Conservation (phyloP, 192 early-diverging fungal genomes). For the Mortierella antarctica region DNA sequence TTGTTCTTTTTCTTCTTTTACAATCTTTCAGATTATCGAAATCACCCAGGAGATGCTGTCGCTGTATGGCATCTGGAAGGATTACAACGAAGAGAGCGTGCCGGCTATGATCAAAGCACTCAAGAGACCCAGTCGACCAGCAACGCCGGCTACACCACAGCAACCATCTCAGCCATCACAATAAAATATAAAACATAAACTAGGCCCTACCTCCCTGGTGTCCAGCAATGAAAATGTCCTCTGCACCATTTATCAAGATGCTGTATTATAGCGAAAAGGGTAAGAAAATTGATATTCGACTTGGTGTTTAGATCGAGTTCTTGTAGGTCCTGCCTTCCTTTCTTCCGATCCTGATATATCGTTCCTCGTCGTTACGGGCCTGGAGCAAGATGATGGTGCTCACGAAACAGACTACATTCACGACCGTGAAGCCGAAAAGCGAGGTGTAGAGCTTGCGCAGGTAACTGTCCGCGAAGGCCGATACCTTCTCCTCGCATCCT, state of each 20-base stretch:
- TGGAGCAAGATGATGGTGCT: conserved; percentile 53
- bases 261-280: not conserved
- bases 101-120: conserved; percentile 58
- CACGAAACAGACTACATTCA: conserved; percentile 51
- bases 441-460: conserved; percentile 53
- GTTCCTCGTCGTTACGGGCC: conserved; percentile 56
- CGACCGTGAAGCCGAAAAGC: conserved; percentile 53
- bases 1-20: conserved; percentile 4
- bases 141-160: conserved; percentile 15
- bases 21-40: conserved; percentile 65
- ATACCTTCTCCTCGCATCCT: conserved; percentile 48
- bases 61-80: conserved; percentile 76
- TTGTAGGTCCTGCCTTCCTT: conserved; percentile 49
- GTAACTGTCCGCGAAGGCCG: conserved; percentile 35
- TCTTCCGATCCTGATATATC: conserved; percentile 51
- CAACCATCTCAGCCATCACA: conserved; percentile 3
- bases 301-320: conserved; percentile 22
- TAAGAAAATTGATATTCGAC: not conserved
- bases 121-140: conserved; percentile 23
- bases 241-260: not conserved
- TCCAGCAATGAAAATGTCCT: not conserved
- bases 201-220: not conserved
- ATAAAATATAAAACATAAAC: not conserved
- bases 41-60: conserved; percentile 82
- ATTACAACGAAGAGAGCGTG: conserved; percentile 69